Conservation (phyloP, 768 basidiomycete species). For the Lactifluus hygrophoroides region DNA sequence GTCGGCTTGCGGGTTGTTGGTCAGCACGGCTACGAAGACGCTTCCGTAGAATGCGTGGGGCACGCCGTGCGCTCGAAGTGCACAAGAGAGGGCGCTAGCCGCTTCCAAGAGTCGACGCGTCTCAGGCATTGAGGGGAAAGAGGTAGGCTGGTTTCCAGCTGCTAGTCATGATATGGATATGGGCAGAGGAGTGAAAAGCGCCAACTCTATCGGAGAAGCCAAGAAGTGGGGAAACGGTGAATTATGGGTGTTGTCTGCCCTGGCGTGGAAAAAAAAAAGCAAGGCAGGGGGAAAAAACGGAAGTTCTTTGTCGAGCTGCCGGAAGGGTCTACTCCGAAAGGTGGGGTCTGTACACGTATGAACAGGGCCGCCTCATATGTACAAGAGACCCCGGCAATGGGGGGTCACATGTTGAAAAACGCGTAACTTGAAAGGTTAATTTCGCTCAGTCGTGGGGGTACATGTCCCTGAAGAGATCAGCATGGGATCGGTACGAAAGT, state of each 20-base stretch:
- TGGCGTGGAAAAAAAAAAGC: constrained; percentile 8
- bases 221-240: constrained; percentile 2
- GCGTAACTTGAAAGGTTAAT: constrained; percentile 12
- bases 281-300: constrained; percentile 1
- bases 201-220: constrained; percentile 19
- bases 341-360: constrained; percentile 17
- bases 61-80: constrained; percentile 47
- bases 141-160: constrained; percentile 31
- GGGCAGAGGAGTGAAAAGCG: constrained; percentile 13
- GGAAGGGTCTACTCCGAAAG: constrained; percentile 12
- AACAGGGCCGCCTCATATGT: not conserved
- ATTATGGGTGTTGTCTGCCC: not conserved
- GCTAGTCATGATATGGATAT: constrained; percentile 44
- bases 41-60: constrained; percentile 80
- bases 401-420: constrained; percentile 15
- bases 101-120: constrained; percentile 70
- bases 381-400: constrained; percentile 11
- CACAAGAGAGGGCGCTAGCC: constrained; percentile 60
- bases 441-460: constrained; percentile 3
- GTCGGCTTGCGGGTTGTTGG: constrained; percentile 56
- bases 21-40: constrained; percentile 59
- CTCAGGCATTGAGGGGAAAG: constrained; percentile 47
- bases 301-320: constrained; percentile 11
- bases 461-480: constrained; percentile 7
- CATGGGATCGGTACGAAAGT: not conserved